Base-by-base conservation (phyloP, 2,329 filamentous ascomycete species). In the Penicillium sclerotigenum region DNA sequence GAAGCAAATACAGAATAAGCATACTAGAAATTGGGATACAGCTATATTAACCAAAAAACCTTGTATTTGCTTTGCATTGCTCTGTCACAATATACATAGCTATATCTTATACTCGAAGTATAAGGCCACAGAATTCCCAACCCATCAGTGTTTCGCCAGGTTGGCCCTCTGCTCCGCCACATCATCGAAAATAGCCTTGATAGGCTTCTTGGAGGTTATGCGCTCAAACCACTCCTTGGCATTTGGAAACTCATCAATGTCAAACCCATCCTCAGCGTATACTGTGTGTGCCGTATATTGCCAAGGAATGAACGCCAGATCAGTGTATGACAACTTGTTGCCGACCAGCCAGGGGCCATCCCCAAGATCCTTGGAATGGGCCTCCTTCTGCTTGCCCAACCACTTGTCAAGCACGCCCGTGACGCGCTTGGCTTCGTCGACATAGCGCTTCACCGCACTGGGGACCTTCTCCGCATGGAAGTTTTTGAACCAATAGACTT, bases 381-480 rank as follows among this genome's bases (percentile, higher is more conserved):
- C 36, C 16, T 47, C 54, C 18, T 47, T 67, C 49, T 26, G 62
- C 65, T 67, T 66, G 56, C 65, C 62, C 38, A 79, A 62, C 46
- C 69, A 67, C 13, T 59, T 54, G 36, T 81, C 77, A 18, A 81
- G 65, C 1, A 81, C 78, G 22, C 68, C 68, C 4, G 72, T 63
- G 11, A 80, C 69, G 29, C 79, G 77, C 31, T 70, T 67, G 41
- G 75, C 67, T 59, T 80, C 77, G 16, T 70, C 68, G 28, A 61
- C 59, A 62, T 79, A 81, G 20, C 78, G 73, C 9, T 77, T 70
- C 18, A 76, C 65, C 8, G 74, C 77, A 16, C 68, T 72, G 0
- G 64, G 68, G 28, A 79, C 13, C 56, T 72, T 75, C 48, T 80
- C 77, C 0, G 63, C 61, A 59, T 79, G 73, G 48, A 70, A 74